Evolutionary conservation across 805 yeast species (phyloP).

Genomic region (Kazachstania psychrophila): DNA sequence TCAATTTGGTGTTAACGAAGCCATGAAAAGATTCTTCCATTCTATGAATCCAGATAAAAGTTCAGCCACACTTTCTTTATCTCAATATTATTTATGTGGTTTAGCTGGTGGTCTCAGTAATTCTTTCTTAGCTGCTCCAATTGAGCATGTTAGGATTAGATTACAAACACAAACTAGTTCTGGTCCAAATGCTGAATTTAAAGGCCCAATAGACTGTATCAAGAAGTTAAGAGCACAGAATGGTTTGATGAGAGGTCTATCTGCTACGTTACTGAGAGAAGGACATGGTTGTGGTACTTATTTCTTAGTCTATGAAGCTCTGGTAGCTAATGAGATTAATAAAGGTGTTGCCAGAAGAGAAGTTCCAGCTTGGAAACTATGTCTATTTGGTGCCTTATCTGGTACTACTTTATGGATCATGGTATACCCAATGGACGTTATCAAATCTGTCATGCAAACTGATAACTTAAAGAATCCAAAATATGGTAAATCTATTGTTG

Average conservation of each 20-base stretch:
- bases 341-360: conserved; percentile 47
- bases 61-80: conserved; percentile 33
- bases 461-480: conserved; percentile 39
- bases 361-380: conserved; percentile 79
- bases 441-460: conserved; percentile 77
- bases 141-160: conserved; percentile 89
- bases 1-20: conserved; percentile 91
- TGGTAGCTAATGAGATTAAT: conserved; percentile 47
- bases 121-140: conserved; percentile 83
- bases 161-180: conserved; percentile 59
- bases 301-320: conserved; percentile 82
- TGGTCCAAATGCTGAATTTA: conserved; percentile 35
- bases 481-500: conserved; percentile 44
- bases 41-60: conserved; percentile 31
- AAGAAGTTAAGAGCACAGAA: conserved; percentile 43
- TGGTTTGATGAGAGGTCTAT: conserved; percentile 71
- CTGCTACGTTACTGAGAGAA: conserved; percentile 78
- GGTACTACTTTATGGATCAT: conserved; percentile 84
- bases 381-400: conserved; percentile 81
- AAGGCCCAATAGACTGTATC: conserved; percentile 40
- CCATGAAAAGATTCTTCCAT: conserved; percentile 71
- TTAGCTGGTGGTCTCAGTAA: conserved; percentile 90
- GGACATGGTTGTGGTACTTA: conserved; percentile 82
- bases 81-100: conserved; percentile 79
- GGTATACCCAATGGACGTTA: conserved; percentile 80